Conservation (phyloP, 2,329 filamentous ascomycete species). For the Diaporthe amygdali region DNA sequence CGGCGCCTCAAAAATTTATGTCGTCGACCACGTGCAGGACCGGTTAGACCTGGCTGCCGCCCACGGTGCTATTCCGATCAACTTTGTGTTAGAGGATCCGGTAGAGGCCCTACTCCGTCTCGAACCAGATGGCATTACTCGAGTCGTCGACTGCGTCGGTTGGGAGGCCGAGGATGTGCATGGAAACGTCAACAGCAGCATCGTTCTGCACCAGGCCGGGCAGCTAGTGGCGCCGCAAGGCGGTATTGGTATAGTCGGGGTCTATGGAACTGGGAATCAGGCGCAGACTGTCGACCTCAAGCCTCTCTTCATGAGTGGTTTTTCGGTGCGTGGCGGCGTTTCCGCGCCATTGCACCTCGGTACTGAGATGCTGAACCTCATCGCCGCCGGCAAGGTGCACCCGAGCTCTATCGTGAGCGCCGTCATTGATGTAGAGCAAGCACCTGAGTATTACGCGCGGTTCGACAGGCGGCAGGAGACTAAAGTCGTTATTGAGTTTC, state of each 20-base stretch:
- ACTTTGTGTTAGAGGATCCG: constrained; percentile 64
- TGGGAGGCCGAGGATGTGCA: constrained; percentile 61
- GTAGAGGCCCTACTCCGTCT: constrained; percentile 63
- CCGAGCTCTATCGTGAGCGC: constrained; percentile 65
- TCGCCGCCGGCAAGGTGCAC: constrained; percentile 67
- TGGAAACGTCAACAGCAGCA: constrained; percentile 27
- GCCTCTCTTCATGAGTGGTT: background rate
- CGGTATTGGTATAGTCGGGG: constrained; percentile 64
- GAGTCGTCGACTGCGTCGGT: constrained; percentile 69
- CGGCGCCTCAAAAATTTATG: constrained; percentile 64
- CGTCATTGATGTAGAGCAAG: constrained; percentile 8
- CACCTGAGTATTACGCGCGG: constrained; percentile 9
- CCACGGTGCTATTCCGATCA: constrained; percentile 65
- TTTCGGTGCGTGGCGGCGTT: background rate
- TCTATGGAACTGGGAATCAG: constrained; percentile 35
- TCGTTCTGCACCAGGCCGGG: constrained; percentile 68
- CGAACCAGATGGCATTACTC: constrained; percentile 60
- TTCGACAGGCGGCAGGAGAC: constrained; percentile 3
- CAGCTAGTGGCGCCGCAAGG: constrained; percentile 65
- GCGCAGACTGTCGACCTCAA: no score
- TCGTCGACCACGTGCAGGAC: constrained; percentile 67
- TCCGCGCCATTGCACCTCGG: background rate
- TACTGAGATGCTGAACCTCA: constrained; percentile 52
- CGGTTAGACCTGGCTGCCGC: constrained; percentile 64
- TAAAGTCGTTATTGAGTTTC: constrained; percentile 8